Base-by-base conservation (phyloP, 2,329 filamentous ascomycete species). In the Tolypocladium endophyticum region DNA sequence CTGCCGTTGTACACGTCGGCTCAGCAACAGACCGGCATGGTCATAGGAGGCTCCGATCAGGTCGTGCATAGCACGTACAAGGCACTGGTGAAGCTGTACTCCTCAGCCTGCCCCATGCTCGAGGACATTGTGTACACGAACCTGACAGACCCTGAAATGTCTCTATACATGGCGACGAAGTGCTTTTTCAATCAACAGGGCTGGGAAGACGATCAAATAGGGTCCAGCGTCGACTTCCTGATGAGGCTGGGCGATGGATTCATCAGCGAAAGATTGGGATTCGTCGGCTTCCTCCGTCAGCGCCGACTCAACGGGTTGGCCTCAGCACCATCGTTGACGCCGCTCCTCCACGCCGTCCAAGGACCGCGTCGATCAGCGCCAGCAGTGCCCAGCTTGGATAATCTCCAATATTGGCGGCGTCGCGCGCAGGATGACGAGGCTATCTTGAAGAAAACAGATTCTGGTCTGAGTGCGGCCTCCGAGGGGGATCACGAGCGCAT, bases 161-260 rank as follows among this genome's bases (percentile, higher is more conserved):
- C 73, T 11, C 66, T 11, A 70, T 80, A 60, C 72, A 72, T 41
- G 74, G 73, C 4, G 3, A 71, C 79, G 1, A 71, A 75, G n/a
- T 72, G 72, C 43, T 72, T 81, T n/a, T 70, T 82, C 55, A 75
- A 76, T 50, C 75, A 76, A 58, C 74, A 77, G 11, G 71, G 74
- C 2, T 85, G 82, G 82, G 61, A 68, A 9, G 66, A 77, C 9
- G 74, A 74, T 53, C 75, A 76, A 11, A 77, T 83, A 12, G 64
- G 67, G 12, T 79, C 79, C 5, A 78, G 76, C 8, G 74, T 73
- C 47, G 79, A 82, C 23, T 84, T 83, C 56, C 70, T 85, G 38
- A 66, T 80, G 43, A 72, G 70, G 14, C 73, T 84, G 0, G 81
- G 81, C 11, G 74, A 73, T 56, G 74, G 74, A 1, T 74, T 77